Conservation (phyloP, 2,329 filamentous ascomycete species). For the Aspergillus hortae region DNA sequence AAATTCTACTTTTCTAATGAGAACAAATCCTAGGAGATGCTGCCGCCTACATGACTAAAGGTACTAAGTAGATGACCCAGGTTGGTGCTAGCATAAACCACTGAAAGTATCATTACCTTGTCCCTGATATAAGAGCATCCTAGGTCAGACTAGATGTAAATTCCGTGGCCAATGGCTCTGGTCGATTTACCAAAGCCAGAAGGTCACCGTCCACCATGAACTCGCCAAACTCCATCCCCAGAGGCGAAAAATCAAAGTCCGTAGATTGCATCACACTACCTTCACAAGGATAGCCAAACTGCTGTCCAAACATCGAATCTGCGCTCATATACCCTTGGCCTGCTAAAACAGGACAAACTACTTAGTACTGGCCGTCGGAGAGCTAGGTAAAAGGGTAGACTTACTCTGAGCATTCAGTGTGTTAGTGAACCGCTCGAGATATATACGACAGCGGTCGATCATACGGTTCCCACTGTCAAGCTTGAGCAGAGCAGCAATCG, state of each 20-base stretch:
- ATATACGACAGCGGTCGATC: slow-evolving; percentile 27
- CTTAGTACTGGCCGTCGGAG: background rate
- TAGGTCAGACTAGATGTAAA: background rate
- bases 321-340: background rate
- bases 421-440: slow-evolving; percentile 21
- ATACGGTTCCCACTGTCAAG: slow-evolving; percentile 29
- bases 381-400: background rate
- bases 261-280: background rate
- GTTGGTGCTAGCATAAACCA: too few species aligned
- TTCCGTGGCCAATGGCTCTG: background rate
- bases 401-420: background rate
- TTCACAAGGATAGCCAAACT: background rate
- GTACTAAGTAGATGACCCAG: too few species aligned
- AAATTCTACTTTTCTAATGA: too few species aligned
- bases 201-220: slow-evolving; percentile 32
- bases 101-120: background rate
- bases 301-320: background rate
- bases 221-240: slow-evolving; percentile 35
- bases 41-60: too few species aligned
- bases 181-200: background rate
- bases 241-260: slow-evolving; percentile 15
- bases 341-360: background rate
- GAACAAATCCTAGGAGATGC: too few species aligned
- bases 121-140: too few species aligned
- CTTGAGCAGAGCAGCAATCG: slow-evolving; percentile 18